phyloP scores from a whole-genome alignment of 257 asterid genomes.

The Lycium ferocissimum region DNA sequence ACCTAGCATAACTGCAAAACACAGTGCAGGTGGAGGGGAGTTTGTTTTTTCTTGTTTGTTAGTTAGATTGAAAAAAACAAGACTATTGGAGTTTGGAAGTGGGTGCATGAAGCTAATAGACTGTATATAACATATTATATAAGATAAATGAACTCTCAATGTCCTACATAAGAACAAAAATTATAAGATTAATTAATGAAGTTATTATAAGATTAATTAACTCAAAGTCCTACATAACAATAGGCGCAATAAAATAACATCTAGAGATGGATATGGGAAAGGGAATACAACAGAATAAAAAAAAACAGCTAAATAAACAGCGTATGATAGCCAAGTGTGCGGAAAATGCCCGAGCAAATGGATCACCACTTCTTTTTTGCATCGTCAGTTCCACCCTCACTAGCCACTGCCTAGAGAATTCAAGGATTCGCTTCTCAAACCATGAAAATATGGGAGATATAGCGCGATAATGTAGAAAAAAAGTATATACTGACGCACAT shows the following conservation, averaged over 20 bases:
- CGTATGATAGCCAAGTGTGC: constrained; percentile 70
- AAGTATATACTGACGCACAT: background rate
- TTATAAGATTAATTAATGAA: too few relatives aligned
- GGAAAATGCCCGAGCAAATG: constrained; percentile 97
- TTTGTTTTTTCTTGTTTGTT: constrained; percentile 2
- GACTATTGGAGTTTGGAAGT: background rate
- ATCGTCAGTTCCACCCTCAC: constrained; percentile 98
- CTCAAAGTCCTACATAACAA: background rate
- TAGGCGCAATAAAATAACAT: background rate
- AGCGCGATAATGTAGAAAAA: background rate
- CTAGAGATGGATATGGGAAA: background rate
- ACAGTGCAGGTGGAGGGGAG: background rate
- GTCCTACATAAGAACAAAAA: background rate
- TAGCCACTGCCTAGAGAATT: constrained; percentile 89
- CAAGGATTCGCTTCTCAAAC: constrained; percentile 24
- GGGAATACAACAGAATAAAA: background rate
- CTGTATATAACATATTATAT: background rate
- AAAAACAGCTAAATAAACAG: background rate
- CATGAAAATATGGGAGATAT: constrained; percentile 16
- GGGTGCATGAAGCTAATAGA: background rate
- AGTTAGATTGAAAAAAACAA: background rate
- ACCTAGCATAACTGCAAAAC: constrained; percentile 9
- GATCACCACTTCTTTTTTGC: constrained; percentile 97
- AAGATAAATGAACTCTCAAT: background rate
- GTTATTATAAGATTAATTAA: constrained; percentile 11